Percentiles rank a stretch among this genome's conserved stretches.
Conservation (phyloP, 441 rosid species). For the Adansonia gregorii region DNA sequence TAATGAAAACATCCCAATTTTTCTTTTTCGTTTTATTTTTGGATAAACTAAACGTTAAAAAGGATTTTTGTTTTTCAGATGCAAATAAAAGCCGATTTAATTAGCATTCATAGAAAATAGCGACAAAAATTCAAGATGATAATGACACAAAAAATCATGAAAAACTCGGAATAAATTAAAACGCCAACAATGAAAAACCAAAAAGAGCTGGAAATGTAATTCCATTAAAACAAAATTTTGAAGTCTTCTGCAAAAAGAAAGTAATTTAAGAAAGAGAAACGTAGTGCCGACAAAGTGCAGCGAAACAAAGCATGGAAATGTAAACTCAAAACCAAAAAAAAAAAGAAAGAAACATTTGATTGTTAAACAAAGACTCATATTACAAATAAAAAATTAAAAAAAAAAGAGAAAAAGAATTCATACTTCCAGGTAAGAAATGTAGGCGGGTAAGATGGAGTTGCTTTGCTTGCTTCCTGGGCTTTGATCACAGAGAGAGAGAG, state of each 20-base stretch:
- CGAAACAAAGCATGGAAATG: slow-evolving; percentile 5
- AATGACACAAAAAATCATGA: not conserved
- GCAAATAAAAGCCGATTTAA: not conserved
- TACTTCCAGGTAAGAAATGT: slow-evolving; percentile 25
- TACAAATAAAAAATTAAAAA: not conserved
- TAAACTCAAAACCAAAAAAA: not conserved
- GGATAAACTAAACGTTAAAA: no score
- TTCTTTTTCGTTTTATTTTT: not conserved
- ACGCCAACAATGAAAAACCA: not conserved
- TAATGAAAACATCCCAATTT: not conserved
- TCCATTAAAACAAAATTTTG: not conserved
- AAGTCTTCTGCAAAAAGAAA: not conserved
- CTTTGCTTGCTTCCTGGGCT: slow-evolving; percentile 10
- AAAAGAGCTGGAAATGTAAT: not conserved
- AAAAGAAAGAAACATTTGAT: not conserved
- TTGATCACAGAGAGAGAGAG: slow-evolving; percentile 12
- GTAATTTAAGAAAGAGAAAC: not conserved
- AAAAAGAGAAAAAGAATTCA: not conserved
- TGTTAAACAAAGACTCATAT: not conserved
- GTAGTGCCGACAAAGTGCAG: not conserved
- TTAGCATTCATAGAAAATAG: not conserved
- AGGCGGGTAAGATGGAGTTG: slow-evolving; percentile 21
- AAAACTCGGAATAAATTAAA: not conserved
- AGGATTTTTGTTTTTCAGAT: not conserved
- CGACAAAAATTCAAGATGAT: not conserved